Percentiles rank a stretch among this genome's conserved stretches.
Conservation (phyloP, 345 rosid species). For the Draba incana region DNA sequence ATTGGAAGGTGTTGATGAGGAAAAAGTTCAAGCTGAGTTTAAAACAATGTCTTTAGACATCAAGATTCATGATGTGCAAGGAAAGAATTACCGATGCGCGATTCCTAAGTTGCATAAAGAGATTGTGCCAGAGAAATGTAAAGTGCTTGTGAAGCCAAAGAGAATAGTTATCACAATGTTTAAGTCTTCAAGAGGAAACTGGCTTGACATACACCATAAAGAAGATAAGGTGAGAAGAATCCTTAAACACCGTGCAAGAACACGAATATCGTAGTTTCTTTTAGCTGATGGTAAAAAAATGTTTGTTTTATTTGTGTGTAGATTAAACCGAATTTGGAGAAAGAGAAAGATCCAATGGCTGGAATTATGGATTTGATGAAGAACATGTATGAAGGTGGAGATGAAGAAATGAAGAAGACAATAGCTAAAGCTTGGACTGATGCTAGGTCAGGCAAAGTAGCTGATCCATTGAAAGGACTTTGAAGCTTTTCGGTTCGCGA, state of each 20-base stretch:
- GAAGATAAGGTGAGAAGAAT: conserved; percentile 78
- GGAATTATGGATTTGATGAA: conserved; percentile 98
- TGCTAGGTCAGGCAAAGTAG: conserved; percentile 88
- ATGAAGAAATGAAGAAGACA: conserved; percentile 90
- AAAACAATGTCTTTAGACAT: conserved; percentile 65
- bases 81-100: conserved; percentile 77
- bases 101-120: conserved; percentile 74
- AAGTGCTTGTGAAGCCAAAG: conserved; percentile 71
- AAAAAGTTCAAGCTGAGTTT: conserved; percentile 73
- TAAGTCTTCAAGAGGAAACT: conserved; percentile 81
- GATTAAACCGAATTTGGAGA: conserved; percentile 83
- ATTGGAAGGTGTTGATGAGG: conserved; percentile 74
- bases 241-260: background rate
- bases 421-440: conserved; percentile 99
- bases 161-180: conserved; percentile 67
- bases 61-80: conserved; percentile 78
- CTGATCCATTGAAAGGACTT: conserved; percentile 65
- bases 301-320: conserved; percentile 28
- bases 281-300: background rate
- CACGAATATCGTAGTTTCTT: background rate
- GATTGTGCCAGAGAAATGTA: conserved; percentile 80
- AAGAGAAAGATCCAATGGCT: conserved; percentile 91
- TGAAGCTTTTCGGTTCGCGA: conserved; percentile 9
- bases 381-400: conserved; percentile 98
- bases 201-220: conserved; percentile 85